These are phyloP conservation scores for Trichoderma citrinoviride DNA, from an alignment of 2,329 filamentous ascomycete species.

Conservation along the genomic window DNA sequence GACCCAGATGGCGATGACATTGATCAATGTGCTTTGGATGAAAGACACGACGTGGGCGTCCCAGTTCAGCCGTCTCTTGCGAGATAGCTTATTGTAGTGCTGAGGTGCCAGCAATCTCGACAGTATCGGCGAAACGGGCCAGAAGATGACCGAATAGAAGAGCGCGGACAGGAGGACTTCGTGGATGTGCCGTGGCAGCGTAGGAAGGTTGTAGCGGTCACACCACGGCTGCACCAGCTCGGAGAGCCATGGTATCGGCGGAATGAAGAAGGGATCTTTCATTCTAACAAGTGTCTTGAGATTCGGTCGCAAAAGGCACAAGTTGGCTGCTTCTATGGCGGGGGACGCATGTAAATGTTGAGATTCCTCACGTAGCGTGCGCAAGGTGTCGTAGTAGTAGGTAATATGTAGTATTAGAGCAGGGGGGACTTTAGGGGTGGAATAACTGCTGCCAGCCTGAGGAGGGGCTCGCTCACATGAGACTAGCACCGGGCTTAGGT, in stretches of 20 bases:
- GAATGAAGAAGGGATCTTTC: slow-evolving; percentile 70
- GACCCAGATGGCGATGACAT: slow-evolving; percentile 68
- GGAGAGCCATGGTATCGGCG: slow-evolving; percentile 56
- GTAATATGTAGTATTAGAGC: background rate
- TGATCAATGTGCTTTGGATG: slow-evolving; percentile 72
- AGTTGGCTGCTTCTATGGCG: background rate
- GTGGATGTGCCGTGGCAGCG: slow-evolving; percentile 73
- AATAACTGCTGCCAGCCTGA: background rate
- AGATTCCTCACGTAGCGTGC: background rate
- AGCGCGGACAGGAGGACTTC: slow-evolving; percentile 66
- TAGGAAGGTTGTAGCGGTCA: slow-evolving; percentile 58
- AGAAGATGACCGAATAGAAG: slow-evolving; percentile 67
- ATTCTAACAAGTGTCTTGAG: slow-evolving; percentile 43
- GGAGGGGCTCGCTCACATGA: slow-evolving; percentile 9
- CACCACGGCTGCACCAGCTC: slow-evolving; percentile 62
- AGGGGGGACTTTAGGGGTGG: background rate
- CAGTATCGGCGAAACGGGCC: slow-evolving; percentile 63
- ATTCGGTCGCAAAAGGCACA: background rate
- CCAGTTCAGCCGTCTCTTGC: slow-evolving; percentile 71
- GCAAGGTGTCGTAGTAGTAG: background rate
- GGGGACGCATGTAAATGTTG: background rate
- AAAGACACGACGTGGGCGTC: slow-evolving; percentile 84
- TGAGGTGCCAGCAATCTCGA: slow-evolving; percentile 61
- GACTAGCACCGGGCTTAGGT: background rate
- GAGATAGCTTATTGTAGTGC: slow-evolving; percentile 62